Conservation (phyloP, 345 rosid genomes). For the Boechera divaricarpa region DNA sequence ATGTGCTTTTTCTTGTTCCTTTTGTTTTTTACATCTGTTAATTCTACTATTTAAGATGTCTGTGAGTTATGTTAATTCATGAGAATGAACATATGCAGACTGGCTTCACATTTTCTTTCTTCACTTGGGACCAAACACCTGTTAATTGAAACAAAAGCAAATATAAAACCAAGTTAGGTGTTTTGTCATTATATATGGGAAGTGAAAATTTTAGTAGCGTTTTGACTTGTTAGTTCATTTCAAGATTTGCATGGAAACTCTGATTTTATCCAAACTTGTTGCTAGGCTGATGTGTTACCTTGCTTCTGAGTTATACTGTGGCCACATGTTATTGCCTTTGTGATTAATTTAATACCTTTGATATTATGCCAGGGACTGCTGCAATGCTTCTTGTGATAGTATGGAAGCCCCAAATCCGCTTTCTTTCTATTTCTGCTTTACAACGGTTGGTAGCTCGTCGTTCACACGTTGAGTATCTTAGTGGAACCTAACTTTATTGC, state of each 20-base stretch:
- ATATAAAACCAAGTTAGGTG: not conserved
- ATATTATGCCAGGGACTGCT: conserved; percentile 67
- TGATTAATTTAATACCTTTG: not conserved
- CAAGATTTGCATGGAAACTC: not conserved
- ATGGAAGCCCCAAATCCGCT: conserved; percentile 67
- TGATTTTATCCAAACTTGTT: conserved; percentile 8
- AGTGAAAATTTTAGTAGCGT: not conserved
- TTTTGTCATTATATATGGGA: not conserved
- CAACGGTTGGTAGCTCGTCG: conserved; percentile 60
- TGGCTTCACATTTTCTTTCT: not conserved
- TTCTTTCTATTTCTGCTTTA: conserved; percentile 69
- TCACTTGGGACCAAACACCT: not conserved
- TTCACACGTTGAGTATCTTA: not conserved
- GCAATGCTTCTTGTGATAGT: conserved; percentile 86
- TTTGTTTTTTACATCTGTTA: not conserved
- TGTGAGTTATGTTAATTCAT: not conserved
- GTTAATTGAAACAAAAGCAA: not conserved
- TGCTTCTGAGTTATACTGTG: not conserved
- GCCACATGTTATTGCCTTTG: not conserved
- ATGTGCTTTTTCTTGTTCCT: not conserved
- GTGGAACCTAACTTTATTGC: not conserved
- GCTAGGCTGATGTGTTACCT: not conserved
- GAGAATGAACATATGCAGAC: not conserved
- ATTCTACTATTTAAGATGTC: not conserved
- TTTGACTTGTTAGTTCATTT: not conserved